phyloP scores from a whole-genome alignment of 2,329 filamentous ascomycete genomes.

The Alternaria alternata region DNA sequence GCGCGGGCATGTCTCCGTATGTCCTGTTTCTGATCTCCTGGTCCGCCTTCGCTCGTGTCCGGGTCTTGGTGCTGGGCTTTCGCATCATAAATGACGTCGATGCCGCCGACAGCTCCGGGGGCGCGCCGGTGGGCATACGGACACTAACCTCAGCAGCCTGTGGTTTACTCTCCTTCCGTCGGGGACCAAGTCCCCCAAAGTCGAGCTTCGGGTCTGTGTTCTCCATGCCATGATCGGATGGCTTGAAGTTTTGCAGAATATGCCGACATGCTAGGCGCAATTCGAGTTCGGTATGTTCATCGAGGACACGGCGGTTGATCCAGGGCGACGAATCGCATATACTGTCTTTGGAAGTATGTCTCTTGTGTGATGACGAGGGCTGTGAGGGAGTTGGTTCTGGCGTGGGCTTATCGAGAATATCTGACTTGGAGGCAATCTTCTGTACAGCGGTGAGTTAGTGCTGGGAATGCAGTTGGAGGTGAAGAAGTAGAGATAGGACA shows the following conservation, averaged over 20 bases:
- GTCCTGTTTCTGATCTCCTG: conserved; percentile 23
- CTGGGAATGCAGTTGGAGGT: conserved; percentile 2
- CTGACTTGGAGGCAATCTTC: conserved; percentile 47
- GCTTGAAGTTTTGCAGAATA: conserved; percentile 54
- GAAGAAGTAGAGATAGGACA: conserved; percentile 19
- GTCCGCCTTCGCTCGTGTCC: conserved; percentile 35
- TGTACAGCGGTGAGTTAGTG: conserved; percentile 20
- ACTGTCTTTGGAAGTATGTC: conserved; percentile 42
- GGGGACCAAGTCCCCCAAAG: conserved; percentile 39
- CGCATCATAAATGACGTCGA: conserved; percentile 35
- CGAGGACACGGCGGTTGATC: conserved; percentile 55
- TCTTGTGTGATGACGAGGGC: conserved; percentile 24
- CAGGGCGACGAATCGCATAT: conserved; percentile 51
- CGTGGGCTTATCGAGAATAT: conserved; percentile 40
- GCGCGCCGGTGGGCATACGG: conserved; percentile 40
- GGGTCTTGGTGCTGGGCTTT: conserved; percentile 34
- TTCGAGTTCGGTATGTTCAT: conserved; percentile 54
- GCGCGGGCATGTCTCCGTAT: conserved; percentile 32
- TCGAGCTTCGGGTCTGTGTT: conserved; percentile 49
- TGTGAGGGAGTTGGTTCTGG: conserved; percentile 32
- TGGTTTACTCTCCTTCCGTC: conserved; percentile 30
- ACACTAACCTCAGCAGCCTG: conserved; percentile 33
- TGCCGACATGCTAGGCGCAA: conserved; percentile 57
- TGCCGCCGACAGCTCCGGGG: conserved; percentile 35
- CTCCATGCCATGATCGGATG: conserved; percentile 48